Base-by-base conservation (phyloP, 768 basidiomycete genomes). In the Trametes coccinea region DNA sequence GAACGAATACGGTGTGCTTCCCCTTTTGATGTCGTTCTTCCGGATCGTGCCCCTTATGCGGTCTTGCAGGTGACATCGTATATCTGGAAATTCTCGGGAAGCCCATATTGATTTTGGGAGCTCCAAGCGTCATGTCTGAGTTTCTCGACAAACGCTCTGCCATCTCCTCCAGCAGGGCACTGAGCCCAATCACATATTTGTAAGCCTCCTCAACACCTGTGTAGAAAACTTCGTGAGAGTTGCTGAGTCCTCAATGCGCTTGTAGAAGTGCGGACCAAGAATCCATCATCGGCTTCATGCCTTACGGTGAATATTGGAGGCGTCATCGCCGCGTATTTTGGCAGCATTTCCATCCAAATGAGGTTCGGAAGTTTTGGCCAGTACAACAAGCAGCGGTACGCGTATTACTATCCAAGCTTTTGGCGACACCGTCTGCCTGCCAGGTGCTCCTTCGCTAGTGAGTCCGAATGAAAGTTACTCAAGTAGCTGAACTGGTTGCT, bases 101-200 rank as follows among this genome's bases (percentile, higher is more conserved):
- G 17, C 44, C 56, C 2, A 57, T 73, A 11, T 41, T 72, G 17
- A 41, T 71, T n/a, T 55, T 74, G 13, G 70, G 70, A 45, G 66
- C 67, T 1, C 44, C 62, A 11, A 53, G 62, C 17, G 62, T 66
- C 27, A 66, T 68, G 13, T 53, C 31, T 4, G 74, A 75, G n/a
- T 65, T 73, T 41, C 63, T 74, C 49, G 68, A 72, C 16, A 69
- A 70, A 49, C 61, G 68, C 22, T 67, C 70, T 2, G 60, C 65
- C 10, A 67, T 70, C 31, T 70, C 72, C 45, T 72, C 73, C 16
- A 69, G 67, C 48, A 55, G 75, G 44, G 53, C 17, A n/a, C 33
- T 39, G 13, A 41, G 49, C 3, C 43, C 30, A 10, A 11, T 61
- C 47, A 29, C 56, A 1, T 62, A 51, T 62, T 4, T 27, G 55